Evolutionary conservation across 2,329 filamentous ascomycete species (phyloP).

Genomic region (Aspergillus pseudotamarii): DNA sequence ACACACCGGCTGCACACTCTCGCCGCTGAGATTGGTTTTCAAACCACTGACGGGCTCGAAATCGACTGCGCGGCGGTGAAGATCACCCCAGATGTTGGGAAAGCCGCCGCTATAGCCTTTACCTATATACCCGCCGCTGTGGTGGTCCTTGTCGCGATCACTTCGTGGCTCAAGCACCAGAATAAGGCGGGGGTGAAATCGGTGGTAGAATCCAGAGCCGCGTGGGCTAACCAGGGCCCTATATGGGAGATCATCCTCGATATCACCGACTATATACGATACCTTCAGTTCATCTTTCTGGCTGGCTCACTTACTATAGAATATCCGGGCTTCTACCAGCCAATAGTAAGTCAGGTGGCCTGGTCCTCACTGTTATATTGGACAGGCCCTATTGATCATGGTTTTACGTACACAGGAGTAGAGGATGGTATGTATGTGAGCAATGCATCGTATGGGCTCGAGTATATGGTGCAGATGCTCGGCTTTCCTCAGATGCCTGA

Average conservation of each 20-base stretch:
- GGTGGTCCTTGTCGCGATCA: neutral
- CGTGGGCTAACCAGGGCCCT: neutral
- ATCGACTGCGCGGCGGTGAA: conserved; percentile 5
- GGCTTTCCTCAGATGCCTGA: conserved; percentile 4
- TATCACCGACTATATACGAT: conserved; percentile 3
- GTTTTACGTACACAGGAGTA: conserved; percentile 3
- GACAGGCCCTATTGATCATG: conserved; percentile 9
- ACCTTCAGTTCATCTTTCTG: conserved; percentile 14
- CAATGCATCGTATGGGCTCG: conserved; percentile 12
- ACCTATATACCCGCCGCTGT: conserved; percentile 1
- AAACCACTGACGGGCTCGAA: neutral
- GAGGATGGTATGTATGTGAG: conserved; percentile 14
- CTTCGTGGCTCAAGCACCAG: neutral
- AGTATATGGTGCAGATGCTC: conserved; percentile 12
- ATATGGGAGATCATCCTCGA: conserved; percentile 4
- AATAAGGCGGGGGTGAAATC: neutral
- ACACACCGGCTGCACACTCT: conserved; percentile 9
- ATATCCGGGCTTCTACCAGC: conserved; percentile 15
- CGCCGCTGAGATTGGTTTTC: conserved; percentile 2
- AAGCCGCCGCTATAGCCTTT: neutral
- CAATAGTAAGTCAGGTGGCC: conserved; percentile 8
- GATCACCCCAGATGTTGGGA: conserved; percentile 12
- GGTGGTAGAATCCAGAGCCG: neutral
- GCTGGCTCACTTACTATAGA: conserved; percentile 8
- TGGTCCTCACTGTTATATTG: conserved; percentile 9